Conservation (phyloP, 352 stramenopile genomes). For the Phytopythium litorale region DNA sequence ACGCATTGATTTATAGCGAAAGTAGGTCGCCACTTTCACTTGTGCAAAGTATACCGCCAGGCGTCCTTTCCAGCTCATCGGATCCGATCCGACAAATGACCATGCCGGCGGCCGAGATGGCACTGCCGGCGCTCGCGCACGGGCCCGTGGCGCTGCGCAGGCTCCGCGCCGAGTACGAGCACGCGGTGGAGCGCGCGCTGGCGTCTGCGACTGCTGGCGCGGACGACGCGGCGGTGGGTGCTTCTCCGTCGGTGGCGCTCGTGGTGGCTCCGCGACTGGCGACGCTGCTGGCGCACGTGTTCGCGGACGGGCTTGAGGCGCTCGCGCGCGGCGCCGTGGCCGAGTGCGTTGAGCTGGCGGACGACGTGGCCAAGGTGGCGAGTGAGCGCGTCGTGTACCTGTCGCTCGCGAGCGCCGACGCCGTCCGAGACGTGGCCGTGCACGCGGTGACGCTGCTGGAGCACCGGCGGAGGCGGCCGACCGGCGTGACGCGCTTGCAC, state of each 20-base stretch:
- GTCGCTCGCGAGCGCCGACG: constrained; percentile 28
- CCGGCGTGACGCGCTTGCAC: constrained; percentile 13
- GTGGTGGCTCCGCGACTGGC: constrained; percentile 54
- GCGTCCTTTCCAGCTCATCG: not conserved
- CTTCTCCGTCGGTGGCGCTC: constrained; percentile 21
- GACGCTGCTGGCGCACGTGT: constrained; percentile 58
- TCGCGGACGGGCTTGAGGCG: constrained; percentile 37
- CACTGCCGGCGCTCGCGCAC: constrained; percentile 22
- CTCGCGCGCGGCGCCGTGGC: constrained; percentile 29
- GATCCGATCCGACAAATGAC: no score
- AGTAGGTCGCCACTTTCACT: no score
- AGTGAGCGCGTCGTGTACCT: constrained; percentile 43
- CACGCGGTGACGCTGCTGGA: constrained; percentile 37
- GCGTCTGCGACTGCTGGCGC: not conserved
- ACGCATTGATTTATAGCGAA: no score
- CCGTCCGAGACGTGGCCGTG: constrained; percentile 40
- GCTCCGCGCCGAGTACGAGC: constrained; percentile 43
- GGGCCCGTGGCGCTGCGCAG: constrained; percentile 23
- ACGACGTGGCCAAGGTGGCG: constrained; percentile 34
- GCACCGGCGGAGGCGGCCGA: constrained; percentile 12
- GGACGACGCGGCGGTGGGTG: no score
- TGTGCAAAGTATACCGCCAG: not conserved
- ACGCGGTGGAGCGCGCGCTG: constrained; percentile 34
- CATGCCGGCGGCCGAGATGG: not conserved
- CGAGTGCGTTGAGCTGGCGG: constrained; percentile 55